Conservation (phyloP, 768 basidiomycete genomes). For the Chalciporus chontae region DNA sequence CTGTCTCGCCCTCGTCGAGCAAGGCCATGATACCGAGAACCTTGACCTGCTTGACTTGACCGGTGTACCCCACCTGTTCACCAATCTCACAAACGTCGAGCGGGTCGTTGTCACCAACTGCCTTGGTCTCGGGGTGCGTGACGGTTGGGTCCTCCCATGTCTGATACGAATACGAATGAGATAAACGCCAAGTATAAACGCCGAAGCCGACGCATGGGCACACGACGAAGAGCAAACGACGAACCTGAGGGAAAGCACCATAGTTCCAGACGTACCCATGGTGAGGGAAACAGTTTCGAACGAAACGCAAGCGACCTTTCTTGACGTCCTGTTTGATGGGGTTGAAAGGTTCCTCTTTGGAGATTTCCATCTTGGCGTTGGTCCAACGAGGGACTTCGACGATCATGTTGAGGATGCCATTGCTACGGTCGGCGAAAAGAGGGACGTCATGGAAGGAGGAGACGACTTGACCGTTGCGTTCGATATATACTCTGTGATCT, state of each 20-base stretch:
- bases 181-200: background rate
- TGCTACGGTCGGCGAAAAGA: slow-evolving; percentile 93
- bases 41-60: slow-evolving; percentile 99
- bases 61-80: slow-evolving; percentile 94
- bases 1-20: slow-evolving; percentile 98
- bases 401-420: slow-evolving; percentile 97
- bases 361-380: slow-evolving; percentile 99
- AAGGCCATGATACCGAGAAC: slow-evolving; percentile 99
- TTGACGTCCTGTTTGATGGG: slow-evolving; percentile 99
- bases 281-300: slow-evolving; percentile 99
- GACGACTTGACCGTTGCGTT: slow-evolving; percentile 80
- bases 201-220: background rate
- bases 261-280: slow-evolving; percentile 99
- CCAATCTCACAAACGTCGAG: slow-evolving; percentile 99
- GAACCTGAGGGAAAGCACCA: slow-evolving; percentile 95
- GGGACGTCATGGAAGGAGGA: slow-evolving; percentile 96
- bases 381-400: slow-evolving; percentile 99
- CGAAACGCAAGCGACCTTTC: slow-evolving; percentile 92
- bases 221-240: slow-evolving; percentile 13
- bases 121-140: slow-evolving; percentile 94
- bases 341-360: slow-evolving; percentile 97
- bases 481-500: slow-evolving; percentile 96
- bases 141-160: slow-evolving; percentile 96
- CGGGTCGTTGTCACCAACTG: slow-evolving; percentile 98
- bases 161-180: slow-evolving; percentile 35